These are phyloP conservation scores for Pythium rishiriense DNA, from an alignment of 352 stramenopile genomes.

Conservation along the genomic window DNA sequence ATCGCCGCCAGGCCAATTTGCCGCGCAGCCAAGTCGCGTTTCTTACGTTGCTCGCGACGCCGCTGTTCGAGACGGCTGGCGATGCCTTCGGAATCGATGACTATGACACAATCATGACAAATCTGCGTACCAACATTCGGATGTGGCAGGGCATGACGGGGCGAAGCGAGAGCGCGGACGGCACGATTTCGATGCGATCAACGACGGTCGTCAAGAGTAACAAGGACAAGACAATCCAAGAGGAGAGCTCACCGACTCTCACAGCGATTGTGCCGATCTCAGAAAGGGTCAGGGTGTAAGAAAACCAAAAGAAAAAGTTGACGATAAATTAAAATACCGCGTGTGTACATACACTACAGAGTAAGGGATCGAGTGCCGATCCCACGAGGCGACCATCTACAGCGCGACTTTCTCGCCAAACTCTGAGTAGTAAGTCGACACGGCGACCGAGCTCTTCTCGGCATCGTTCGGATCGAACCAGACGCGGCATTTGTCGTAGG, in stretches of 20 bases:
- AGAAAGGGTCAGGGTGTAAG: neutral
- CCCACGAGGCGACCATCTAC: slow-evolving; percentile 58
- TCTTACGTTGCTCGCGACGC: slow-evolving; percentile 60
- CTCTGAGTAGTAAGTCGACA: slow-evolving; percentile 76
- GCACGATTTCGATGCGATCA: slow-evolving; percentile 6
- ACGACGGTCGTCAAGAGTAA: neutral
- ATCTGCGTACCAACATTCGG: slow-evolving; percentile 52
- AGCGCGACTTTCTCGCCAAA: slow-evolving; percentile 56
- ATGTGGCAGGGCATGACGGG: slow-evolving; percentile 54
- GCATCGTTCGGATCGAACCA: slow-evolving; percentile 70
- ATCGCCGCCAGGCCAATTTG: slow-evolving; percentile 58
- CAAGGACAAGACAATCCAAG: slow-evolving; percentile 12
- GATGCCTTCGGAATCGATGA: slow-evolving; percentile 65
- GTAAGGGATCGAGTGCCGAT: too few species aligned
- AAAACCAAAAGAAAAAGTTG: neutral
- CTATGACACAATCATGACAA: slow-evolving; percentile 48
- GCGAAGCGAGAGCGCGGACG: slow-evolving; percentile 23
- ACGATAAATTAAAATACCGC: too few species aligned
- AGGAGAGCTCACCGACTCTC: neutral
- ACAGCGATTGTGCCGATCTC: slow-evolving; percentile 9
- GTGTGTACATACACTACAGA: neutral
- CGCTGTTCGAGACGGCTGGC: slow-evolving; percentile 59
- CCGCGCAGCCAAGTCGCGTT: slow-evolving; percentile 67
- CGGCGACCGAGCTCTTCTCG: slow-evolving; percentile 54
- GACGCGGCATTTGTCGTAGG: slow-evolving; percentile 90